phyloP scores from a whole-genome alignment of 768 basidiomycete genomes.

The Lactarius hengduanensis region DNA sequence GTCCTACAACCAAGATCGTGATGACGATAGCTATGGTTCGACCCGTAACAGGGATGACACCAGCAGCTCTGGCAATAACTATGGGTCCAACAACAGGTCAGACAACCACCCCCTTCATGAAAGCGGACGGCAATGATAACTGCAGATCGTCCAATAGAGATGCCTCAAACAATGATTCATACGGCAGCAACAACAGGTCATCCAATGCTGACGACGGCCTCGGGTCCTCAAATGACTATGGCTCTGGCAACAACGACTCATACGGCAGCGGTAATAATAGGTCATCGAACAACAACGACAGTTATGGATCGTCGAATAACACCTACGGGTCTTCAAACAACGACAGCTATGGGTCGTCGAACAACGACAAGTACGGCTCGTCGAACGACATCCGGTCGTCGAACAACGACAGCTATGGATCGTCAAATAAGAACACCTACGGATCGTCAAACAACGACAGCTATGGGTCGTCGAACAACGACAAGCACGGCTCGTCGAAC shows the following conservation, averaged over 20 bases:
- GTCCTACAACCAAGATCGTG: slow-evolving; percentile 22
- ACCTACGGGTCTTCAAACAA: slow-evolving; percentile 5
- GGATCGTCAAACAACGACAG: slow-evolving; percentile 11
- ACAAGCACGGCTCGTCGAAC: background rate
- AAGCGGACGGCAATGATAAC: background rate
- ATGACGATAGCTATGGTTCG: slow-evolving; percentile 12
- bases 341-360: slow-evolving; percentile 1
- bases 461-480: slow-evolving; percentile 28
- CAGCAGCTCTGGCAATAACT: background rate
- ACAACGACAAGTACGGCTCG: slow-evolving; percentile 18
- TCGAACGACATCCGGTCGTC: slow-evolving; percentile 30
- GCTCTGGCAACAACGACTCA: slow-evolving; percentile 3
- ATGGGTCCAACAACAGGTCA: slow-evolving; percentile 8
- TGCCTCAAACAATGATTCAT: too few relatives aligned
- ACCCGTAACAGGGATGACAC: slow-evolving; percentile 14
- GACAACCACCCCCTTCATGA: background rate
- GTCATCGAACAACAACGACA: slow-evolving; percentile 26
- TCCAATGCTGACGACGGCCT: background rate
- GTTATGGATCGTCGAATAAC: slow-evolving; percentile 29
- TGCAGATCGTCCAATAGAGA: background rate
- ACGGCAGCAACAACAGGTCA: background rate
- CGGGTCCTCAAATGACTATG: background rate
- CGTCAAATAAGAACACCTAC: slow-evolving; percentile 28
- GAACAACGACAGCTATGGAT: slow-evolving; percentile 34
- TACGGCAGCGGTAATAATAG: slow-evolving; percentile 12